These are phyloP conservation scores for Akanthomyces dipterigenus DNA, from an alignment of 2,329 filamentous ascomycete species.

Conservation along the genomic window DNA sequence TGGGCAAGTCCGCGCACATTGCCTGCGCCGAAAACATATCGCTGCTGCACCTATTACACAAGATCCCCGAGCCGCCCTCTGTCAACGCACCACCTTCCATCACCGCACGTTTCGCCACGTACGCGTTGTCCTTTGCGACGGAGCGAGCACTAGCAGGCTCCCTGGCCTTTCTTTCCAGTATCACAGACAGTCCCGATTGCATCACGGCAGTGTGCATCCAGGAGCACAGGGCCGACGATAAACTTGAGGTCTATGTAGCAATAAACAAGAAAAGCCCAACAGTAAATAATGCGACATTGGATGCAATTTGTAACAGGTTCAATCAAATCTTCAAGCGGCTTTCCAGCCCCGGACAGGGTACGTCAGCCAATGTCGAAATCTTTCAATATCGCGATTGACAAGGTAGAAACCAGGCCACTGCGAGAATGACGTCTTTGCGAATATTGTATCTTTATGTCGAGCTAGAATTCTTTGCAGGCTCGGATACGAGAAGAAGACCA, in stretches of 20 bases:
- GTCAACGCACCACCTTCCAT: not conserved
- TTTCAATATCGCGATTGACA: not conserved
- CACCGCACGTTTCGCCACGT: not conserved
- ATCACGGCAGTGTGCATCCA: constrained; percentile 4
- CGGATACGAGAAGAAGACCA: not conserved
- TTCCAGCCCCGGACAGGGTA: not conserved
- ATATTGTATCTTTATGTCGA: not conserved
- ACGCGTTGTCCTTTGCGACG: not conserved
- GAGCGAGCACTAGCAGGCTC: not conserved
- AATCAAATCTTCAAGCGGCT: not conserved
- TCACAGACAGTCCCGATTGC: not conserved
- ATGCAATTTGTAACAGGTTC: not conserved
- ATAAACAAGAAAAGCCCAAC: not conserved
- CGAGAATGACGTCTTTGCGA: not conserved
- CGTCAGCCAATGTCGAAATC: not conserved
- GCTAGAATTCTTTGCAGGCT: not conserved
- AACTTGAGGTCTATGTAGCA: not conserved
- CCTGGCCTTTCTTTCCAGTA: not conserved
- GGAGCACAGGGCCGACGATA: not conserved
- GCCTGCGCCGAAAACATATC: constrained; percentile 1
- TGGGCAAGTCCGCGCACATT: not conserved
- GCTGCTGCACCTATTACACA: not conserved
- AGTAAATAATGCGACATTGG: not conserved
- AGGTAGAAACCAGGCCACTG: not conserved
- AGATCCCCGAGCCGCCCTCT: not conserved